phyloP scores from a whole-genome alignment of 225 moss, liverwort and hornwort genomes.

The Takakia lepidozioides region DNA sequence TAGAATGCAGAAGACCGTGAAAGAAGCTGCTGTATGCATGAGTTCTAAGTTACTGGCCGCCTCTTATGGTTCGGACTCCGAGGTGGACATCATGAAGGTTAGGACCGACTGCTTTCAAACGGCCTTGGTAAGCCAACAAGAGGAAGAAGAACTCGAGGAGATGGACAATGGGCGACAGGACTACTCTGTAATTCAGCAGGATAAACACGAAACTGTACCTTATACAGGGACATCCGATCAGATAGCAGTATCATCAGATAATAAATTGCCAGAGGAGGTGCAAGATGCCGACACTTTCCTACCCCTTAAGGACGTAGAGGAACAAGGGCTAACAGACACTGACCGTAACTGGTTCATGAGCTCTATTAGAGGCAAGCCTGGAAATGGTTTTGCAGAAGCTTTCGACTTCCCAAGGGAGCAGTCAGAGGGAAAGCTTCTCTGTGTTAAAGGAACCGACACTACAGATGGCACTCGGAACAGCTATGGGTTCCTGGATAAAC shows the following conservation, averaged over 20 bases:
- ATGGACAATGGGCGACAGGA: too few species aligned
- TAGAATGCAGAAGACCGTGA: too few species aligned
- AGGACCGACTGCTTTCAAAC: background rate
- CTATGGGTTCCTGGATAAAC: constrained; percentile 60
- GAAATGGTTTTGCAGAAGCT: constrained; percentile 29
- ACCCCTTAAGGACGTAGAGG: constrained; percentile 45
- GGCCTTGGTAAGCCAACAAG: background rate
- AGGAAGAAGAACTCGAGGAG: background rate
- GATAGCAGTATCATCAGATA: background rate
- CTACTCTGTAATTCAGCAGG: background rate
- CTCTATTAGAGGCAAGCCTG: constrained; percentile 12
- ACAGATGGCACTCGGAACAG: constrained; percentile 55
- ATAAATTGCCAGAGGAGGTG: constrained; percentile 14
- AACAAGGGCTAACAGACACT: constrained; percentile 23
- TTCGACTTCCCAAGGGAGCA: constrained; percentile 61
- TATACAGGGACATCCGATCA: too few species aligned
- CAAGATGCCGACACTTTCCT: constrained; percentile 24
- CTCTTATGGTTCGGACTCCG: background rate
- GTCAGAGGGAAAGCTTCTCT: constrained; percentile 44
- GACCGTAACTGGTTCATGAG: constrained; percentile 87
- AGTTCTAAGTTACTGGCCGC: background rate
- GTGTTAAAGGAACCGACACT: constrained; percentile 40
- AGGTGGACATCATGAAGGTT: background rate
- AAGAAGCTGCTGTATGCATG: constrained; percentile 4
- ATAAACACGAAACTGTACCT: background rate